Evolutionary conservation across 257 asterid genomes (phyloP), one percentile per base, ranked within the genome.

Genomic region (Jasminum sambac): DNA sequence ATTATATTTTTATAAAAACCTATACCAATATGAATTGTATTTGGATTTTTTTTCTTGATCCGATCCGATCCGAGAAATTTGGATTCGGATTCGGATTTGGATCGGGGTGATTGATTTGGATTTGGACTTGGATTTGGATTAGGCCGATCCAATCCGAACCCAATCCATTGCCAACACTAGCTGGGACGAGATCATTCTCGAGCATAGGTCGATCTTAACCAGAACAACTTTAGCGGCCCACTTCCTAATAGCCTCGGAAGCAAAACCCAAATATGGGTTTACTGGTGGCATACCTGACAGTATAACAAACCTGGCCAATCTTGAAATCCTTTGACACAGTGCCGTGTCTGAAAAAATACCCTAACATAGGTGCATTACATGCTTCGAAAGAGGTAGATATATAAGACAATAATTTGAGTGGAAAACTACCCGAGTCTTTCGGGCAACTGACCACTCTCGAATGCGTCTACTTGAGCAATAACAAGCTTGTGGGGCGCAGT

Each of bases 381-480:
- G 58, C 57, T 36, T 67, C 87, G 62, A 37, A 66, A 66, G 85
- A 80, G 69, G 83, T 87, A 26, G 86, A 84, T 77, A 70, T 87
- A 23, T 87, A 92, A 0, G 82, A 70, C 74, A 90, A 90, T 60
- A 88, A 88, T 65, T 80, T 89, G 39, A 76, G 72, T 5, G 89
- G 96, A 12, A 75, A 5, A 4, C 77, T 89, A 25, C 89, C 90
- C 1, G 24, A 66, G 21, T 74, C 73, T 11, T 78, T 82, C 11
- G 88, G 89, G 30, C 64, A 76, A 69, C 67, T 87, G 58, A 66
- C 63, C 8, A 78, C 86, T 17, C 80, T 89, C 11, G 69, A 79
- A 48, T 78, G 82, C 63, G 77, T 83, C 39, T 81, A 85, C 5
- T 73, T 87, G 14, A 82, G 71, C 2, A 81, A 87, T 24, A 89